phyloP scores from a whole-genome alignment of 495 filamentous ascomycete genomes.

The Tuber borchii region DNA sequence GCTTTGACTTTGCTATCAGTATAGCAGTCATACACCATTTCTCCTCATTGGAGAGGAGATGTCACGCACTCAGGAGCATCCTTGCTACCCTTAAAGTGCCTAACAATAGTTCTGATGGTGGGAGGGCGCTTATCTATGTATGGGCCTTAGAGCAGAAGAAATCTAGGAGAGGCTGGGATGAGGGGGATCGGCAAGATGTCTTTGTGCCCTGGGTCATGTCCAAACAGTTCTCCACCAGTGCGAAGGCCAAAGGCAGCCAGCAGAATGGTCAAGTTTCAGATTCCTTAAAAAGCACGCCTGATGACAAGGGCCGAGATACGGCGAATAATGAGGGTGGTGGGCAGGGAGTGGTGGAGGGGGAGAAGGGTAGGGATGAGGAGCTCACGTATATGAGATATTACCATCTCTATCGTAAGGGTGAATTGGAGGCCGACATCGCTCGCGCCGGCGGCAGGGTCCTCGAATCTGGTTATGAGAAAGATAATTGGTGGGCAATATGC shows the following conservation, averaged over 20 bases:
- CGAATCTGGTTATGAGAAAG: slow-evolving; percentile 85
- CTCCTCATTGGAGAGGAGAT: slow-evolving; percentile 68
- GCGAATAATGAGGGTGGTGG: slow-evolving; percentile 24
- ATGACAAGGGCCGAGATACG: slow-evolving; percentile 28
- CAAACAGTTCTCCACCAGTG: slow-evolving; percentile 24
- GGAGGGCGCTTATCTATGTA: slow-evolving; percentile 77
- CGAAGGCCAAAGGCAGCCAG: slow-evolving; percentile 37
- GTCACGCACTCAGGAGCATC: slow-evolving; percentile 65
- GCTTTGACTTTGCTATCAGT: slow-evolving; percentile 88
- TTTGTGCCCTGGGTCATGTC: slow-evolving; percentile 90
- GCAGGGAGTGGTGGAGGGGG: slow-evolving; percentile 4
- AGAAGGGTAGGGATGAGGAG: slow-evolving; percentile 20
- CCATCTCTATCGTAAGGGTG: slow-evolving; percentile 80
- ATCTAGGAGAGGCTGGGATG: slow-evolving; percentile 87
- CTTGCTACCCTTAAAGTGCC: slow-evolving; percentile 57
- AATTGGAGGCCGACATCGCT: slow-evolving; percentile 73
- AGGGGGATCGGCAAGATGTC: slow-evolving; percentile 78
- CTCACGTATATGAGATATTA: slow-evolving; percentile 80
- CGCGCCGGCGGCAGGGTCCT: slow-evolving; percentile 69
- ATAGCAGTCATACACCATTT: slow-evolving; percentile 94
- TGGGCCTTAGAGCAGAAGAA: slow-evolving; percentile 92
- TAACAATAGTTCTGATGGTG: slow-evolving; percentile 45
- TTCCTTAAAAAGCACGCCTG: slow-evolving; percentile 45
- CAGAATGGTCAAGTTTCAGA: slow-evolving; percentile 13
- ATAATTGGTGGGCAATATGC: slow-evolving; percentile 91